phyloP scores from a whole-genome alignment of 306 rosid species.

The Sicyos baderoa region DNA sequence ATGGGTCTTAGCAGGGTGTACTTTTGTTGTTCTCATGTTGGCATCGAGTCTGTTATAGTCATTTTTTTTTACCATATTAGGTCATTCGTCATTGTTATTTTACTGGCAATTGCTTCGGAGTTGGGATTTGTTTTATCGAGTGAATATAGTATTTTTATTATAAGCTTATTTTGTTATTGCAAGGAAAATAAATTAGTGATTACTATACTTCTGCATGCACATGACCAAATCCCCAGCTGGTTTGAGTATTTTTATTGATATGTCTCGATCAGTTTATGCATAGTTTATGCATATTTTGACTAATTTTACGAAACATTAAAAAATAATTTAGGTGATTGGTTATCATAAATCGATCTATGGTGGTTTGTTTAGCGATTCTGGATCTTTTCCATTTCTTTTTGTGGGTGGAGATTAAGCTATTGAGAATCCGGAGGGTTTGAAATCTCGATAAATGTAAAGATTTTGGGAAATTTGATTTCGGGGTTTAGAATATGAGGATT shows the following conservation, averaged over 20 bases:
- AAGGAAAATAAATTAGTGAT: not conserved
- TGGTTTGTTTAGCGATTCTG: not conserved
- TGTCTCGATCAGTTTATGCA: too few species aligned
- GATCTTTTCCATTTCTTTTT: too few species aligned
- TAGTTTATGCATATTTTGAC: too few species aligned
- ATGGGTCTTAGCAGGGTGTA: slow-evolving; percentile 13
- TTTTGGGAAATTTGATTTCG: too few species aligned
- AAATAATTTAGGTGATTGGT: too few species aligned
- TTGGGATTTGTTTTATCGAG: slow-evolving; percentile 16
- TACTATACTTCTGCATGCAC: not conserved
- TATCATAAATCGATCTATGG: too few species aligned
- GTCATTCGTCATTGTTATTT: slow-evolving; percentile 19
- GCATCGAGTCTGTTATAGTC: slow-evolving; percentile 6
- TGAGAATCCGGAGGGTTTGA: too few species aligned
- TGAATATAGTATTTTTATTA: slow-evolving; percentile 17
- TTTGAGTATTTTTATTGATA: too few species aligned
- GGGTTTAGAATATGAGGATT: too few species aligned
- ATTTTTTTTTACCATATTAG: slow-evolving; percentile 3
- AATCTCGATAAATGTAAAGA: too few species aligned
- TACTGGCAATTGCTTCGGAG: slow-evolving; percentile 18
- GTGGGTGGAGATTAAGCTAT: not conserved
- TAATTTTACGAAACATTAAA: too few species aligned
- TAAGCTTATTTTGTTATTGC: not conserved
- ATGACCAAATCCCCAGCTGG: not conserved
- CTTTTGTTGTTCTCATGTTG: not conserved